Percentiles rank a stretch among this genome's conserved stretches.
These are phyloP conservation scores for Auxenochlorella protothecoides DNA, from an alignment of 139 green algal genomes.

Conservation along the genomic window DNA sequence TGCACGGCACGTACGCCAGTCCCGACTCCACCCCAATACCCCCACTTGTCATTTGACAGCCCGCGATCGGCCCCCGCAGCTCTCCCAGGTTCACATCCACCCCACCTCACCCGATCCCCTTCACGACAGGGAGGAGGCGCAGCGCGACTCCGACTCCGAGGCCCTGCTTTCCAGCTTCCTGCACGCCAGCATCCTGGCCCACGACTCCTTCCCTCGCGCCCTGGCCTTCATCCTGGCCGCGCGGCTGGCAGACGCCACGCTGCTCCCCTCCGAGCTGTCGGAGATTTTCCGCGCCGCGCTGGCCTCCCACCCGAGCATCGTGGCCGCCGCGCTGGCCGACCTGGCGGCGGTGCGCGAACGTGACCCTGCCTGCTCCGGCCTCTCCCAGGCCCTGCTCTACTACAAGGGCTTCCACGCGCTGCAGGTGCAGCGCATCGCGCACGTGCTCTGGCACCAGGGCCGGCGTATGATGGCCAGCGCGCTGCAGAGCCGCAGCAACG, in stretches of 20 bases:
- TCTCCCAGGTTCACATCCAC: too few relatives aligned
- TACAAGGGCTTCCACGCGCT: conserved; percentile 94
- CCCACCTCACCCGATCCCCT: neutral
- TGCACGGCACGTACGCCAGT: too few relatives aligned
- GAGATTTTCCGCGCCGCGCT: conserved; percentile 31
- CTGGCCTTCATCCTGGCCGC: conserved; percentile 56
- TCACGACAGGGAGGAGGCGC: conserved; percentile 25
- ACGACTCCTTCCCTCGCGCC: conserved; percentile 39
- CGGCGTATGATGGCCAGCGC: conserved; percentile 69
- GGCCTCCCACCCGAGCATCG: conserved; percentile 5
- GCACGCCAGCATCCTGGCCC: conserved; percentile 45
- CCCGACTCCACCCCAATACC: too few relatives aligned
- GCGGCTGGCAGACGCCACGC: conserved; percentile 37
- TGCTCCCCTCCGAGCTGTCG: conserved; percentile 46
- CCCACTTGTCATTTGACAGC: too few relatives aligned
- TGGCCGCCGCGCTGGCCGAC: conserved; percentile 31
- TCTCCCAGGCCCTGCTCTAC: conserved; percentile 72
- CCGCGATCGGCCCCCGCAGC: too few relatives aligned
- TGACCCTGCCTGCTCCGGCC: conserved; percentile 58
- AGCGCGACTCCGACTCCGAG: conserved; percentile 33
- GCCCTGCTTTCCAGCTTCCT: conserved; percentile 52
- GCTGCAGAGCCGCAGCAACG: conserved; percentile 57
- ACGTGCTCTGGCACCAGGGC: conserved; percentile 72
- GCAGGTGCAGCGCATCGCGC: conserved; percentile 83
- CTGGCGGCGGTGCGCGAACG: conserved; percentile 35